phyloP scores from a whole-genome alignment of 2,329 filamentous ascomycete genomes.

The Aspergillus sp. region DNA sequence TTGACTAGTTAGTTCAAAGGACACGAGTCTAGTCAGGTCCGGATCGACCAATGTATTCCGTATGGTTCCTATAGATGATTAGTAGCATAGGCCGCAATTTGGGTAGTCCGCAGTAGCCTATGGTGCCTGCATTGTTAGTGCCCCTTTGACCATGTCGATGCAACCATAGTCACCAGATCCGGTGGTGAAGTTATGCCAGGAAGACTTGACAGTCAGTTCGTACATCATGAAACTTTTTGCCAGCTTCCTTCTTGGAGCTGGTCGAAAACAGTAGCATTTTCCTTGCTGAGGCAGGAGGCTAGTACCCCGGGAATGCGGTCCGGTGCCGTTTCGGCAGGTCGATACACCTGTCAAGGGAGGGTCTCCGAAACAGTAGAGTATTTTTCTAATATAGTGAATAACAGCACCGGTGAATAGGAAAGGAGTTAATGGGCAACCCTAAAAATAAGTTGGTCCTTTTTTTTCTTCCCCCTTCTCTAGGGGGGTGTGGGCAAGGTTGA shows the following conservation, averaged over 20 bases:
- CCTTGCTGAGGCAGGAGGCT: background rate
- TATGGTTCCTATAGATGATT: background rate
- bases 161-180: background rate
- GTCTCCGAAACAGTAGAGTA: background rate
- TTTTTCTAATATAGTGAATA: no score
- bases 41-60: background rate
- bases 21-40: background rate
- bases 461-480: no score
- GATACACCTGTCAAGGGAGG: background rate
- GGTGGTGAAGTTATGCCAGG: background rate
- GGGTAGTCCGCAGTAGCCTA: slow-evolving; percentile 1
- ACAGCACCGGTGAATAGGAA: background rate
- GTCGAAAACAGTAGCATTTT: background rate
- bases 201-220: no score
- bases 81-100: background rate
- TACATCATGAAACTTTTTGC: background rate
- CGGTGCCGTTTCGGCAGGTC: background rate
- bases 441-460: no score
- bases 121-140: background rate
- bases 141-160: background rate
- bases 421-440: no score
- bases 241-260: background rate
- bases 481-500: no score
- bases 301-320: background rate
- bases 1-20: no score